A percentile compares a stretch with the other conserved stretches of the same genome.
Conservation (phyloP, 495 filamentous ascomycete genomes). For the Diplogelasinospora grovesii region DNA sequence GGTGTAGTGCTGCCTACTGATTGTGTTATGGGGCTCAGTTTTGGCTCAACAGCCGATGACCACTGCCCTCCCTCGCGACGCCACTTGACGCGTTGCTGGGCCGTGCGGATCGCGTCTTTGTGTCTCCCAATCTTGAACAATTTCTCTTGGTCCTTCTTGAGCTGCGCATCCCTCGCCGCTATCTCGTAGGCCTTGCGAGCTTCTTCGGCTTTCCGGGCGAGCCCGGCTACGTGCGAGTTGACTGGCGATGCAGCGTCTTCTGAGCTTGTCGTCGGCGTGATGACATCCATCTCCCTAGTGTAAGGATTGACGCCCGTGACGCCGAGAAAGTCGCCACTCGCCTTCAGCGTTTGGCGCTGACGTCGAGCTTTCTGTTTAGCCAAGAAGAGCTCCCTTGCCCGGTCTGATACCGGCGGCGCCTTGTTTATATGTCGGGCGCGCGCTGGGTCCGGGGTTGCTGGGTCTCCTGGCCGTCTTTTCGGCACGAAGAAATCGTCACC, state of each 20-base stretch:
- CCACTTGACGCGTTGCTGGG: slow-evolving; percentile 32
- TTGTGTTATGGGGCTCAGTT: slow-evolving; percentile 40
- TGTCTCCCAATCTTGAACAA: slow-evolving; percentile 24
- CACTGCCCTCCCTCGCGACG: slow-evolving; percentile 34
- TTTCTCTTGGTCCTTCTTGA: slow-evolving; percentile 20
- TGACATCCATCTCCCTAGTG: slow-evolving; percentile 41
- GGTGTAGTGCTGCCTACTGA: slow-evolving; percentile 21
- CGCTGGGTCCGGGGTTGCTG: neutral
- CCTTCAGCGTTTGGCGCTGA: slow-evolving; percentile 31
- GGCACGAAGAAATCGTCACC: neutral
- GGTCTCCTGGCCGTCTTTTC: neutral
- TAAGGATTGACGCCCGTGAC: slow-evolving; percentile 49
- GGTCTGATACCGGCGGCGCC: slow-evolving; percentile 2
- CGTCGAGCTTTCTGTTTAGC: slow-evolving; percentile 32
- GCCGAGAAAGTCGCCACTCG: slow-evolving; percentile 47
- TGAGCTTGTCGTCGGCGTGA: slow-evolving; percentile 37
- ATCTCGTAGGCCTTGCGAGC: slow-evolving; percentile 27
- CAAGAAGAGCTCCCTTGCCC: slow-evolving; percentile 18
- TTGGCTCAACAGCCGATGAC: slow-evolving; percentile 43
- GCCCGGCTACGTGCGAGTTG: slow-evolving; percentile 19
- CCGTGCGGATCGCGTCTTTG: slow-evolving; percentile 29
- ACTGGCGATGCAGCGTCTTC: slow-evolving; percentile 12
- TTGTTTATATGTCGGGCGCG: neutral
- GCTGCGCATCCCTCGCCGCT: slow-evolving; percentile 22
- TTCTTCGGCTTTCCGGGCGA: slow-evolving; percentile 20